A percentile compares a stretch with the other conserved stretches of the same genome.
Evolutionary conservation across 768 basidiomycete species (phyloP).

Genomic region (Lentinula guzmanii): DNA sequence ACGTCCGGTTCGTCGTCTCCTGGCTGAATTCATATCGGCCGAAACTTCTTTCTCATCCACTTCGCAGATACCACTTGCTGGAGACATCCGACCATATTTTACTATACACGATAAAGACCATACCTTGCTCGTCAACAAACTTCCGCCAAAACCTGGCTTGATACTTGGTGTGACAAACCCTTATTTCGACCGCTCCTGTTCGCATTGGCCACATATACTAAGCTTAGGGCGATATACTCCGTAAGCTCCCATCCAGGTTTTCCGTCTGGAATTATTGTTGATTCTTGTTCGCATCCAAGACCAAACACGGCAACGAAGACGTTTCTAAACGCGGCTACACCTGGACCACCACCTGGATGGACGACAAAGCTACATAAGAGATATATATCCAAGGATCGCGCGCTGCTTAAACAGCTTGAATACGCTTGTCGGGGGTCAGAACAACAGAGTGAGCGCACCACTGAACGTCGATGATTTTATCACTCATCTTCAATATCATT

Average conservation of each 20-base stretch:
- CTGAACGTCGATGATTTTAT: conserved; percentile 4
- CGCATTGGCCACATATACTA: conserved; percentile 82
- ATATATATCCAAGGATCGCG: conserved; percentile 79
- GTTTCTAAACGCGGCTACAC: conserved; percentile 17
- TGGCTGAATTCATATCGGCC: not conserved
- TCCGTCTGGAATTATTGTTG: not conserved
- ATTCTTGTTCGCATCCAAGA: conserved; percentile 3
- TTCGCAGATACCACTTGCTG: conserved; percentile 69
- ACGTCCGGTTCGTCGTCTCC: conserved; percentile 55
- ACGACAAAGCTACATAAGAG: conserved; percentile 74
- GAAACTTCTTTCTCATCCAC: not conserved
- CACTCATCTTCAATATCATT: not conserved
- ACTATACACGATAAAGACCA: conserved; percentile 95
- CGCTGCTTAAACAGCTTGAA: conserved; percentile 69
- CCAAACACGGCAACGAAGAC: conserved; percentile 15
- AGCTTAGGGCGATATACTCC: conserved; percentile 50
- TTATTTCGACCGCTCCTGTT: conserved; percentile 71
- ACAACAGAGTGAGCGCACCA: conserved; percentile 39
- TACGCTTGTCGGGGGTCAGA: conserved; percentile 45
- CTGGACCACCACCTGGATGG: conserved; percentile 69
- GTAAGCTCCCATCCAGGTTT: conserved; percentile 23
- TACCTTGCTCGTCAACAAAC: conserved; percentile 66
- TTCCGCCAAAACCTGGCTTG: conserved; percentile 72
- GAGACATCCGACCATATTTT: conserved; percentile 90
- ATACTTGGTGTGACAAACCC: conserved; percentile 88